Evolutionary conservation across 75 land plant genomes (phyloP), one percentile per base, ranked within the genome.

Genomic region (Selaginella tamariscina): DNA sequence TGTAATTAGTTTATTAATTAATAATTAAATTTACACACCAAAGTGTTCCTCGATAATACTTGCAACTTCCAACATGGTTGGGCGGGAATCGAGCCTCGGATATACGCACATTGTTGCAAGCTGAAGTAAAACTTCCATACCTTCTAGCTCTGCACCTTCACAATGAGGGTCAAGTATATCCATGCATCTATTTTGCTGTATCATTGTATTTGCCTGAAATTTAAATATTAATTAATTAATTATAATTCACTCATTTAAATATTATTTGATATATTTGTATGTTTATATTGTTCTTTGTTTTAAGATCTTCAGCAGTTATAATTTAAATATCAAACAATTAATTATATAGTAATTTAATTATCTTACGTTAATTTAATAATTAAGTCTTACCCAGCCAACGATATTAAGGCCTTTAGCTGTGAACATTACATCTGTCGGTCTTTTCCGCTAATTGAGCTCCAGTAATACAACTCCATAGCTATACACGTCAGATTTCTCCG

Each of bases 381-480:
- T n/a, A 49, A 49, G 54, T 11, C 54, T 11, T 59, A 59, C 62
- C 62, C 62, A 59, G 23, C 62, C 62, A 23, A 59, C 62, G 8
- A 59, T 59, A n/a, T 59, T 59, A 21, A 59, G 62, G 2, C 62
- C 62, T 27, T 59, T 59, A 8, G 23, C 62, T 9, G 26, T 27
- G 26, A 59, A 59, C 9, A 8, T 9, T 2, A 26, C 27, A 21
- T 59, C 21, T n/a, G 62, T 59, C 23, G 62, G 62, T n/a, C 62
- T 59, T 23, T 27, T 59, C 26, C 62, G n/a, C 9, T 23, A 9
- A 8, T 9, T 8, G 8, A 59, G 62, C 62, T 59, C 62, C 8
- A 59, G 62, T 23, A 59, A 21, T 5, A 59, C 62, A 23, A 59
- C 62, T 5, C 62, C 62, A 59, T 59, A 59, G 62, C 62, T 59